Evolutionary conservation across 306 rosid species (phyloP), one percentile per base, ranked within the genome.

Genomic region (Datisca glomerata): DNA sequence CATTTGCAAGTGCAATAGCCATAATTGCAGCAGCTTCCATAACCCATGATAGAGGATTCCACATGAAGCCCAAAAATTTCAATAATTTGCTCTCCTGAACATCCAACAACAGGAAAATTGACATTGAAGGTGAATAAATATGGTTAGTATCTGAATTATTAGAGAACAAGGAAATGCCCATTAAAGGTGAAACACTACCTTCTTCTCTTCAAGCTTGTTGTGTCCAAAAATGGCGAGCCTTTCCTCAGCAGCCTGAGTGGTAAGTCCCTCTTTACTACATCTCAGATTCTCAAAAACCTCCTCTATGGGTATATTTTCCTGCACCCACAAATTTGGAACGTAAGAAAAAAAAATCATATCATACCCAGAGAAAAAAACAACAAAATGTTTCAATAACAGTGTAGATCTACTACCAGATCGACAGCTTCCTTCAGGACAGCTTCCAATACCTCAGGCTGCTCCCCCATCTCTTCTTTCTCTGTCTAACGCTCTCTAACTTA

Each of bases 41-140:
- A 33, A 89, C 97, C 97, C 97, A 89, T 40, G 97, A 83, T 18
- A 89, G 81, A 60, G 97, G 97, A 50, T 89, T 89, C 97, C 97
- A 89, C 97, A 89, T 89, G 60, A 89, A 89, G 14, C 97, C 97
- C 81, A 89, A 73, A 29, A 77, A 89, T 75, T 80, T 89, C 63
- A 89, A 41, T 39, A 89, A 27, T 31, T 84, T 89, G 64, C 95
- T 89, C 62, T 89, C 97, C 97, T 89, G 77, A 34, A 71, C 24
- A 56, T 48, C 25, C 2, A 59, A 55, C 58, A 72, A 49, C 18
- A 64, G 45, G 59, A 56, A 2, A 25, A 21, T n/a, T n/a, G n/a
- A n/a, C n/a, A n/a, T n/a, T n/a, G n/a, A n/a, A n/a, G n/a, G n/a
- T n/a, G 50, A 24, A 44, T 56, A 10, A 34, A 55, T 24, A 24